These are phyloP conservation scores for Lophiotrema nucula DNA, from an alignment of 495 filamentous ascomycete genomes.

Conservation along the genomic window DNA sequence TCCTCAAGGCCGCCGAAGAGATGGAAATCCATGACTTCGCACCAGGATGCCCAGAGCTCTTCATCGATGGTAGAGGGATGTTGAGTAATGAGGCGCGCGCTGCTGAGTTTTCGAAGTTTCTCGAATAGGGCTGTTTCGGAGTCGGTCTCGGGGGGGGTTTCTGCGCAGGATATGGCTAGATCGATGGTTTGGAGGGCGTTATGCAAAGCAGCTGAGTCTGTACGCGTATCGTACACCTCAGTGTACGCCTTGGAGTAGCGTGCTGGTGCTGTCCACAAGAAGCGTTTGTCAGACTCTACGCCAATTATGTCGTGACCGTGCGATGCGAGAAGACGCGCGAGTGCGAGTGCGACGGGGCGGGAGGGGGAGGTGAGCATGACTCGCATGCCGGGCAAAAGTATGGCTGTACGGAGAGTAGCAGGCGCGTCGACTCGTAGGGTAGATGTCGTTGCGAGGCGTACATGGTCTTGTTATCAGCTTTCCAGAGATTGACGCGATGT, in stretches of 20 bases:
- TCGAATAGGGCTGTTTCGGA: not conserved
- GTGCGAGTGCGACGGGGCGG: not conserved
- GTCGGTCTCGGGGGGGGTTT: no score
- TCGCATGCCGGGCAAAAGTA: no score
- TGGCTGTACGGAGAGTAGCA: no score
- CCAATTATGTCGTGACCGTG: not conserved
- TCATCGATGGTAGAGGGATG: not conserved
- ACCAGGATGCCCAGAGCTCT: not conserved
- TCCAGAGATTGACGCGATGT: no score
- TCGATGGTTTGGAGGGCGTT: not conserved
- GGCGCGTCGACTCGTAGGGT: no score
- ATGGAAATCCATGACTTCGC: no score
- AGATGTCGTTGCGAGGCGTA: no score
- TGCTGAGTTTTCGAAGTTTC: not conserved
- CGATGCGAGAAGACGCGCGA: not conserved
- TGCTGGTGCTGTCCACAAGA: not conserved
- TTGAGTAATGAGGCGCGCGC: not conserved
- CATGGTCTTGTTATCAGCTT: no score
- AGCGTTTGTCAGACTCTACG: not conserved
- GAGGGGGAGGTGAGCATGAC: not conserved
- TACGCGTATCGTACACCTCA: not conserved
- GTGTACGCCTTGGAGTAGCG: not conserved
- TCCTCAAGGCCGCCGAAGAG: not conserved
- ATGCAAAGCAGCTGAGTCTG: not conserved
- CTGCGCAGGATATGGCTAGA: not conserved